Base-by-base conservation (phyloP, 1,284 basidiomycete genomes). In the Rhizoctonia solani region DNA sequence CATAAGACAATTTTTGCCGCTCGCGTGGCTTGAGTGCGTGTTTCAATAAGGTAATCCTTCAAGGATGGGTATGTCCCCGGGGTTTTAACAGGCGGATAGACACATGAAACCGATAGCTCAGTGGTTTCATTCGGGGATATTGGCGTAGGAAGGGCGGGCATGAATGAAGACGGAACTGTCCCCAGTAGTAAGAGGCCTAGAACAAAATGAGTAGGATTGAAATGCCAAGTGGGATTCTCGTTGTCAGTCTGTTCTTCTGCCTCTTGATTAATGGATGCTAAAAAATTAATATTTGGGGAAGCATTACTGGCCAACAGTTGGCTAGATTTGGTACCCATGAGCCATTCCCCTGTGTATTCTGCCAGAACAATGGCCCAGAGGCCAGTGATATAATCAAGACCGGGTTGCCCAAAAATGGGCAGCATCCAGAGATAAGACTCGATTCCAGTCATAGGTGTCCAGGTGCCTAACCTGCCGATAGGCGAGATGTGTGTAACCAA, bases 1-100 rank as follows among this genome's bases (percentile, higher is more conserved):
- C 90, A 92, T 0, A 92, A 76, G 16, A 91, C 74, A n/a, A 92
- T 74, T 47, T 83, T 80, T 0, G n/a, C n/a, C n/a, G 87, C 84
- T 9, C 69, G 69, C 8, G 70, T 73, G 4, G 78, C 79, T 59
- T 87, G 72, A 25, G 72, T 80, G 49, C 72, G 72, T 4, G 82
- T 84, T 74, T 89, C 89, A 0, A 46, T 27, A 30, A 90, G 80
- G 74, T 83, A 92, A 69, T 87, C 83, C 0, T 84, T 74, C n/a
- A 92, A 75, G 0, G 76, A 81, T 78, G 79, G 14, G 78, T 75
- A 67, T 79, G 78, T 25, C 50, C 76, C 76, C 11, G 77, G 72
- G 49, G 49, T 44, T 9, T 59, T 41, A 37, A 58, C 30, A n/a
- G 58, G 50, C 25, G 65, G 70, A 25, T 76, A 75, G 8, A 84